phyloP scores from a whole-genome alignment of 805 yeast genomes.

The Pichia deserticola region DNA sequence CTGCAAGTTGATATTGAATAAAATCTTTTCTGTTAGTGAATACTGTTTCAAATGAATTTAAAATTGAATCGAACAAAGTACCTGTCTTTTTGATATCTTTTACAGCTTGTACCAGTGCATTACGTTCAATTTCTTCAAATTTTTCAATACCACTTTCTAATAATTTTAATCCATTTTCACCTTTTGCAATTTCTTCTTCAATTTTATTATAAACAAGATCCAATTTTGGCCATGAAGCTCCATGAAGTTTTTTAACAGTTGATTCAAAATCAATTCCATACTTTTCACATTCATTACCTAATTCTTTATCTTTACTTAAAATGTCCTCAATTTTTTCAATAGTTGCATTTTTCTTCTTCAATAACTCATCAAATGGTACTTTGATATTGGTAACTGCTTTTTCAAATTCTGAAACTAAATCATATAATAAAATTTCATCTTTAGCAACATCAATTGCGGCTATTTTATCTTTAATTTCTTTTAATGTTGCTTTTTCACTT shows the following conservation, averaged over 20 bases:
- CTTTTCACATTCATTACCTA: constrained; percentile 23
- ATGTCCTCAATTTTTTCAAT: not conserved
- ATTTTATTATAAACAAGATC: constrained; percentile 28
- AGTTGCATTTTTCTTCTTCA: constrained; percentile 1
- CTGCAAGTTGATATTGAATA: constrained; percentile 14
- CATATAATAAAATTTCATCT: constrained; percentile 1
- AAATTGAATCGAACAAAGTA: constrained; percentile 10
- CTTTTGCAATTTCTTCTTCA: not conserved
- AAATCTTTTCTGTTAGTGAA: constrained; percentile 25
- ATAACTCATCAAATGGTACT: constrained; percentile 37
- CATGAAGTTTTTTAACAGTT: constrained; percentile 21
- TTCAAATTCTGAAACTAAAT: not conserved
- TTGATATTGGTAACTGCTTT: constrained; percentile 32
- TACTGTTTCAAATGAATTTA: constrained; percentile 18
- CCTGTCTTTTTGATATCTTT: constrained; percentile 22
- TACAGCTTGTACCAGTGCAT: constrained; percentile 23
- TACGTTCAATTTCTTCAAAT: constrained; percentile 12
- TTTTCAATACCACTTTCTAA: not conserved
- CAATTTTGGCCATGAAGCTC: constrained; percentile 21
- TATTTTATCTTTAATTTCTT: constrained; percentile 32
- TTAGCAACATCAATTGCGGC: constrained; percentile 15
- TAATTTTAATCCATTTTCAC: no score
- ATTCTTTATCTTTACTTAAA: not conserved
- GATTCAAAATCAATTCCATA: constrained; percentile 44
- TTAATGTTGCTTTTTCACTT: constrained; percentile 41